These are phyloP conservation scores for Naegleria gruberi DNA, from an alignment of 208 protist species.

Conservation along the genomic window DNA sequence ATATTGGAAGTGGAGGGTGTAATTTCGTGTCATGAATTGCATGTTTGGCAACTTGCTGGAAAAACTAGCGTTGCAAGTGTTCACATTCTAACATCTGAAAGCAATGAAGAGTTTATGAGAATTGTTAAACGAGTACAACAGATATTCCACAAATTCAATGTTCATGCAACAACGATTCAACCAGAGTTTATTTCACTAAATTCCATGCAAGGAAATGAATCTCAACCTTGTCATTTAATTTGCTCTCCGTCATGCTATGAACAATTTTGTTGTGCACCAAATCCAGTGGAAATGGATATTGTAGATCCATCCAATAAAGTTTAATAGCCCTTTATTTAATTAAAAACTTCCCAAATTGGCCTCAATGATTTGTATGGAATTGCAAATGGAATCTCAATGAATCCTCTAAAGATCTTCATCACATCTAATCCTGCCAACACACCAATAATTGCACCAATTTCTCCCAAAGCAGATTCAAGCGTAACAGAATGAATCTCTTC, in stretches of 20 bases:
- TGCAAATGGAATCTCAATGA: background rate
- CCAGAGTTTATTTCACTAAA: slow-evolving; percentile 44
- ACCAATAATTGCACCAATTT: background rate
- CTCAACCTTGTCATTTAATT: background rate
- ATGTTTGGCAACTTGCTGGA: slow-evolving; percentile 54
- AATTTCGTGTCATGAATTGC: slow-evolving; percentile 45
- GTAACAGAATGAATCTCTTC: background rate
- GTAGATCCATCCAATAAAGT: too few relatives aligned
- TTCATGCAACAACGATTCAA: slow-evolving; percentile 55
- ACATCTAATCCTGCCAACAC: background rate
- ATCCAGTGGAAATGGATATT: too few relatives aligned
- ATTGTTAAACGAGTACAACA: slow-evolving; percentile 36
- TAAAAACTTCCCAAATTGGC: background rate
- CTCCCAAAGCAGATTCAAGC: background rate
- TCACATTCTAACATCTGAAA: slow-evolving; percentile 29
- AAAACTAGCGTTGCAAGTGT: slow-evolving; percentile 37
- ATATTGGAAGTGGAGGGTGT: slow-evolving; percentile 29
- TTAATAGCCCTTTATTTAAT: too few relatives aligned
- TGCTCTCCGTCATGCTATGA: background rate
- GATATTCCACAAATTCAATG: slow-evolving; percentile 44
- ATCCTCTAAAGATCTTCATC: background rate
- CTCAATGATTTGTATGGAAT: background rate
- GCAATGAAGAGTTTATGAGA: background rate
- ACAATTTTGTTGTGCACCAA: background rate
- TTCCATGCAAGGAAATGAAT: background rate